A percentile compares a stretch with the other conserved stretches of the same genome.
Evolutionary conservation across 257 asterid genomes (phyloP).

Genomic region (Gentiana straminea): DNA sequence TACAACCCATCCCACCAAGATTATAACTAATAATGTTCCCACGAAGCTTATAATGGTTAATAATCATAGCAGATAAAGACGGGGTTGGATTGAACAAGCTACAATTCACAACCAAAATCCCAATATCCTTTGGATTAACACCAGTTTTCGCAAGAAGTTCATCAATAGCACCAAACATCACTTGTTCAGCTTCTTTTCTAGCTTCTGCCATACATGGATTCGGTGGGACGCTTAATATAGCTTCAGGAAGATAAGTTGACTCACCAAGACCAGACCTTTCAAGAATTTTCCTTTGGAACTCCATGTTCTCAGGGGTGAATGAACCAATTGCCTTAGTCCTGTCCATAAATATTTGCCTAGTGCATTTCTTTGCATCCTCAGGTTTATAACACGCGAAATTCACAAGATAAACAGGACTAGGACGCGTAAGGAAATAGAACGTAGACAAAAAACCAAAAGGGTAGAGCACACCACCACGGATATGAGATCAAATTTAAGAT

Average conservation of each 20-base stretch:
- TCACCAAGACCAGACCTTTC: slow-evolving; percentile 85
- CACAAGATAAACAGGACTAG: slow-evolving; percentile 64
- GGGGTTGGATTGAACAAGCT: slow-evolving; percentile 90
- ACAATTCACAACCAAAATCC: slow-evolving; percentile 71
- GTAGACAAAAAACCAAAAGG: slow-evolving; percentile 63
- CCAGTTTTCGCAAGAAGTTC: slow-evolving; percentile 60
- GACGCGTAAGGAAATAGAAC: slow-evolving; percentile 61
- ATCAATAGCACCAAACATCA: slow-evolving; percentile 75
- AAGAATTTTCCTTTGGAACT: slow-evolving; percentile 61
- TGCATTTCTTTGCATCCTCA: slow-evolving; percentile 49
- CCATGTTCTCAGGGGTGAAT: slow-evolving; percentile 43
- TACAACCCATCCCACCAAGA: slow-evolving; percentile 88
- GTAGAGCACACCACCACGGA: slow-evolving; percentile 51
- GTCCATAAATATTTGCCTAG: slow-evolving; percentile 64
- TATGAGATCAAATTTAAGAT: slow-evolving; percentile 57
- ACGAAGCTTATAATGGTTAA: slow-evolving; percentile 68
- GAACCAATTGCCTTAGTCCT: slow-evolving; percentile 38
- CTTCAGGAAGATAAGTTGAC: slow-evolving; percentile 60
- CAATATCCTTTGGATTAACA: slow-evolving; percentile 62
- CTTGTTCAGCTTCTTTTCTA: slow-evolving; percentile 61
- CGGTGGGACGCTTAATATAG: slow-evolving; percentile 57
- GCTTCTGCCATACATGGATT: slow-evolving; percentile 76
- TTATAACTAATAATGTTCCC: slow-evolving; percentile 63
- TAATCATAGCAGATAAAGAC: slow-evolving; percentile 68
- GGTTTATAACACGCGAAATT: slow-evolving; percentile 76